These are phyloP conservation scores for Borovskyia barvae DNA, from an alignment of 208 protist genomes.

Conservation along the genomic window DNA sequence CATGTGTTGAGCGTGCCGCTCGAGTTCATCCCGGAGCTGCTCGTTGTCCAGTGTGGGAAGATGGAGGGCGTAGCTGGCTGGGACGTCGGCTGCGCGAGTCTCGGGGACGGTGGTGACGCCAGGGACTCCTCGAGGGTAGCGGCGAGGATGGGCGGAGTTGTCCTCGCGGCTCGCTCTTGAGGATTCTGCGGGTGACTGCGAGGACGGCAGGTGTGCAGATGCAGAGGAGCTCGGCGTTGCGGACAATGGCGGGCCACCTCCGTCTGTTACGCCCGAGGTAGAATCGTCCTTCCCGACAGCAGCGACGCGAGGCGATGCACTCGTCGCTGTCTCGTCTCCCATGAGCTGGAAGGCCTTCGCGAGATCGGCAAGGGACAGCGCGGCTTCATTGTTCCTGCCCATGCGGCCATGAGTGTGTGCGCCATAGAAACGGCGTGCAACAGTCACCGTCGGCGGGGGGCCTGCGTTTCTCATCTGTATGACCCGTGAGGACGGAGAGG, in stretches of 20 bases:
- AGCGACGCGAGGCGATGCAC: neutral
- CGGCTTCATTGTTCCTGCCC: neutral
- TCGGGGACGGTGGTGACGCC: neutral
- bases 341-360: slow-evolving; percentile 50
- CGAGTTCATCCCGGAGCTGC: slow-evolving; percentile 32
- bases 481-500: too few relatives aligned
- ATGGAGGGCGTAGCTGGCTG: slow-evolving; percentile 24
- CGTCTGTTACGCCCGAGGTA: too few relatives aligned
- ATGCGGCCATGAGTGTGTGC: too few relatives aligned
- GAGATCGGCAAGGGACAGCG: slow-evolving; percentile 32
- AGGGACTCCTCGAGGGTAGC: too few relatives aligned
- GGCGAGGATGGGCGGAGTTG: neutral
- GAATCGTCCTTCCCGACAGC: too few relatives aligned
- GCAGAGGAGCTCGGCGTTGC: neutral
- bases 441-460: too few relatives aligned
- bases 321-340: neutral
- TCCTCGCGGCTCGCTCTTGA: neutral
- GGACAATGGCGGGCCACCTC: neutral
- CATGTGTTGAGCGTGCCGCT: too few relatives aligned
- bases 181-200: neutral
- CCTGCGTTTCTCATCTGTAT: too few relatives aligned
- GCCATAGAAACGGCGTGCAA: too few relatives aligned
- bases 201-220: neutral
- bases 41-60: slow-evolving; percentile 19
- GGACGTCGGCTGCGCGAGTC: slow-evolving; percentile 14